Conservation (phyloP, 2,329 filamentous ascomycete genomes). For the Sporothrix pseudoabietina region DNA sequence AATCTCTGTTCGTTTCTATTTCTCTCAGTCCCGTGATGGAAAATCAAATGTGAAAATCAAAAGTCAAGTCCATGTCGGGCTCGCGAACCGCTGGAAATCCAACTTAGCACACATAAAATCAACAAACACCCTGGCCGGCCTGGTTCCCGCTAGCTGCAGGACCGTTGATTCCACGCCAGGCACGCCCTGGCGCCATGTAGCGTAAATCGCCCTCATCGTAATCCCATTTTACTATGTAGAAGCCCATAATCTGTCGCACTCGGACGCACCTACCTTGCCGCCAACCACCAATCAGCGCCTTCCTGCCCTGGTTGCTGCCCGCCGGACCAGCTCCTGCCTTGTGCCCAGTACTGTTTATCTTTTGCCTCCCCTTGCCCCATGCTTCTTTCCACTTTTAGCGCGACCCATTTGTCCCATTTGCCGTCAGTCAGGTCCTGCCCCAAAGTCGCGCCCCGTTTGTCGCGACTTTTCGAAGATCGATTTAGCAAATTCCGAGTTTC, state of each 20-base stretch:
- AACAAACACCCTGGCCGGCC: background rate
- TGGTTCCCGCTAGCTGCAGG: background rate
- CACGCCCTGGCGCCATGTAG: background rate
- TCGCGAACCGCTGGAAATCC: background rate
- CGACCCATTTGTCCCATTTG: constrained; percentile 1
- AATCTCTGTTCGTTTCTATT: background rate
- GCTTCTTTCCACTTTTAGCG: constrained; percentile 15
- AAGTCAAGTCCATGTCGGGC: background rate
- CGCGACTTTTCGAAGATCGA: constrained; percentile 19
- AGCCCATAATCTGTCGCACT: background rate
- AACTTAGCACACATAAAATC: background rate
- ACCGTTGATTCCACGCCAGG: background rate
- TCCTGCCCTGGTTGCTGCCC: background rate
- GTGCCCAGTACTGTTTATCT: background rate
- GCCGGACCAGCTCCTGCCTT: background rate
- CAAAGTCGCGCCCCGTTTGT: constrained; percentile 21
- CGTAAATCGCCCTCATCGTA: background rate
- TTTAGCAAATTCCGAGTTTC: background rate
- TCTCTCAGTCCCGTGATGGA: background rate
- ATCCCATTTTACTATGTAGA: background rate
- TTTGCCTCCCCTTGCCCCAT: background rate
- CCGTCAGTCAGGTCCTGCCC: background rate
- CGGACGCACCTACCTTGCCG: constrained; percentile 11
- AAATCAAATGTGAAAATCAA: background rate
- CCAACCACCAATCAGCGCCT: constrained; percentile 31